Evolutionary conservation across 331 rosid genomes (phyloP).

Genomic region (Prunus yedoensis): DNA sequence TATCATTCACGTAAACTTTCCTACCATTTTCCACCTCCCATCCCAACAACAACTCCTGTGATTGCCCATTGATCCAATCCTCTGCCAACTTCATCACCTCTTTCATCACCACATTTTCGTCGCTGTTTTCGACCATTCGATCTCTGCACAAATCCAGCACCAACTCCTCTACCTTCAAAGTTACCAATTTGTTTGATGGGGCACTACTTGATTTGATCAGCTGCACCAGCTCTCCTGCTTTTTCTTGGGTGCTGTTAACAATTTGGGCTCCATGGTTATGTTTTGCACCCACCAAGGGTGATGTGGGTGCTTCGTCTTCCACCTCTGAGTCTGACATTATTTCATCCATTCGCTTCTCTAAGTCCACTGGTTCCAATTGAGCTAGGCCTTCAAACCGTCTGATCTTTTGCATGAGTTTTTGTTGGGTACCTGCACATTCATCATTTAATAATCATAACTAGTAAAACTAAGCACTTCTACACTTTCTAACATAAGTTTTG

Average conservation of each 20-base stretch:
- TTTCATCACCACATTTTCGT: background rate
- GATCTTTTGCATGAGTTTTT: conserved; percentile 40
- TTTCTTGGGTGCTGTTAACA: conserved; percentile 13
- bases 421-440: conserved; percentile 37
- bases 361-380: conserved; percentile 42
- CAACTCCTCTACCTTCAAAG: conserved; percentile 36
- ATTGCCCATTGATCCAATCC: conserved; percentile 57
- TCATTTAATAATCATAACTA: background rate
- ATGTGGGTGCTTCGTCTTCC: conserved; percentile 19
- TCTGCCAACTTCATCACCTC: conserved; percentile 34
- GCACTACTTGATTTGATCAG: conserved; percentile 21
- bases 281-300: background rate
- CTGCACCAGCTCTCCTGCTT: conserved; percentile 32
- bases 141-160: conserved; percentile 57
- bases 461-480: background rate
- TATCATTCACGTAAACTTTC: conserved; percentile 40
- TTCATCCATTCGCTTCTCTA: conserved; percentile 44
- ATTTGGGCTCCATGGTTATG: background rate
- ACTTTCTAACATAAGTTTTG: no score
- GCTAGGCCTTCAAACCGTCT: conserved; percentile 35
- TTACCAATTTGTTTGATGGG: conserved; percentile 4
- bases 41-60: conserved; percentile 36
- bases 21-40: conserved; percentile 57
- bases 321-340: conserved; percentile 14
- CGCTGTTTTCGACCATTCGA: conserved; percentile 19